Evolutionary conservation across 1,139 yeast genomes (phyloP), one percentile per base, ranked within the genome.

Genomic region (Groenewaldozyma sp.): DNA sequence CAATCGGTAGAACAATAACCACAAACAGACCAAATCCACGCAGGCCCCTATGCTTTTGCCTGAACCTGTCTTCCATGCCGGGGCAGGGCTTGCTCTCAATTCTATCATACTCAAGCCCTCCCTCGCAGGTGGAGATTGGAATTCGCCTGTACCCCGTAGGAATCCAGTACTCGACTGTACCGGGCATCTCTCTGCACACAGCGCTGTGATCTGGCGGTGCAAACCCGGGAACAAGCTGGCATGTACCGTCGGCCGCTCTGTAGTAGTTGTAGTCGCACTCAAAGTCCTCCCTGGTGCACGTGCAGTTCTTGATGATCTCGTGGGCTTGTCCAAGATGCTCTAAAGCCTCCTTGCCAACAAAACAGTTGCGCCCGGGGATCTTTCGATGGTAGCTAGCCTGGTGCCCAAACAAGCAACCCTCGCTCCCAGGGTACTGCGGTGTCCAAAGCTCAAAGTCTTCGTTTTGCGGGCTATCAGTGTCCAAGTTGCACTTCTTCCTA

Each of bases 221-320:
- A 32, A 76, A 64, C 0, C 96, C 96, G 4, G 70, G 64, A 11
- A 86, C 82, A 36, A 88, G 70, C 55, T 80, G 78, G 64, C 99
- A 93, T 0, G 94, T 81, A 16, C 94, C 94, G 57, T 87, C 96
- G 1, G 58, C 55, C 28, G 76, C 78, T 46, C 81, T 73, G 45
- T 61, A 74, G 58, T 68, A 88, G 61, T 88, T 88, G 65, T 76
- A 84, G 57, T 91, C 98, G 71, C 99, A 91, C 62, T 91, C 99
- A 55, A 69, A 93, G 60, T 91, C 99, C 42, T 75, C 72, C 59
- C 95, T 74, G 0, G 93, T 73, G 64, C 99, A 91, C 1, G 81
- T 56, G 63, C 99, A 91, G 58, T 83, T 79, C 49, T 74, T 69
- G 13, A 71, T 62, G 16, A 74, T 65, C 49, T 70, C 71, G 56